Evolutionary conservation across 192 early-diverging fungal genomes (phyloP), one percentile per base, ranked within the genome.

Genomic region (Entomortierella beljakovae): DNA sequence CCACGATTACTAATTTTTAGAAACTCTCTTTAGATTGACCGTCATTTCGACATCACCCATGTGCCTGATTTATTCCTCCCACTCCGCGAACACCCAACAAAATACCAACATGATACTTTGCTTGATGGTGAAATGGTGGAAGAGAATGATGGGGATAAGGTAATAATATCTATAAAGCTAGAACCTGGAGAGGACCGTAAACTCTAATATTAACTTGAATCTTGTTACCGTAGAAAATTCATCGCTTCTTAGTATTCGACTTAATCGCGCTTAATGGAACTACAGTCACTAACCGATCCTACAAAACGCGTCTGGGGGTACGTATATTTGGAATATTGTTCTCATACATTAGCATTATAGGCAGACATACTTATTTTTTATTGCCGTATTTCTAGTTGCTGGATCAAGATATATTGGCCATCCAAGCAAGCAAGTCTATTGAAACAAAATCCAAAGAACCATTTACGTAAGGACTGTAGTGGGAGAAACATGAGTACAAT

Each of bases 71-170:
- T 89, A 4, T 52, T 92, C 29, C 90, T 91, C 42, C 88, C 88
- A 15, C 48, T 77, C 13, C 67, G 81, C 1, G 72, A 77, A n/a
- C 81, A 68, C 31, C 77, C 83, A 42, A 66, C 82, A 16, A 80
- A 86, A 64, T 88, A 68, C 37, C 86, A 92, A 52, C 83, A 71
- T n/a, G 86, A 92, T 33, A 93, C 93, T 8, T 48, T 94, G 23
- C 80, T 94, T 73, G 92, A 94, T 79, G 93, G 92, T 25, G 92
- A 94, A 79, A 80, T 94, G 52, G 87, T 94, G 15, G 42, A 88
- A 16, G 93, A 93, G 65, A 46, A 67, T 6, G 84, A 91, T 25
- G 77, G 83, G 31, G 79, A 71, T 54, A 81, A 86, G 76, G 87
- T 87, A 66, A 52, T 7, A 25, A 20, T n/a, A n/a, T n/a, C n/a